Base-by-base conservation (phyloP, 768 basidiomycete genomes). In the Dacryopinax primogenitus region DNA sequence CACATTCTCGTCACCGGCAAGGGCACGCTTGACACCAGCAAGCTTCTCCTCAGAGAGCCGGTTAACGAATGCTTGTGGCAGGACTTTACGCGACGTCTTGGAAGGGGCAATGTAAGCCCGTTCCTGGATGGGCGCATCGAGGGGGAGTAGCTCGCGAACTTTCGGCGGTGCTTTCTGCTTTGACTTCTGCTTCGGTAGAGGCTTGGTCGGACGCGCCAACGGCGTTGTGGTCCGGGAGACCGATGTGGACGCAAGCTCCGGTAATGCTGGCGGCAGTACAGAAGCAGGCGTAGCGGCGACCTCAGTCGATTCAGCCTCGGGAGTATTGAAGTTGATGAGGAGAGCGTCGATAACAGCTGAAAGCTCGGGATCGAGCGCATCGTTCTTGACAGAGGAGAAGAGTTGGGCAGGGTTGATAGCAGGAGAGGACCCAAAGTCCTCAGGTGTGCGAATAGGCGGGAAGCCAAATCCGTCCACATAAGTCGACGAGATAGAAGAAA, bases 61-160 rank as follows among this genome's bases (percentile, higher is more conserved):
- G 26, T 62, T 64, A 33, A 67, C 81, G 69, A 88, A 88, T 35
- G 82, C 84, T 0, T 83, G 86, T 0, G 90, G 89, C 26, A 91
- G 73, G 39, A 85, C 84, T 75, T 91, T 92, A 62, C 85, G 80
- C 16, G 91, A 91, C 0, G 92, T 93, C 0, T 79, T 73, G 0
- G 89, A 91, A 0, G 88, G 85, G 0, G 80, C 80, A 16, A 83
- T 70, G 70, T 92, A 93, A n/a, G 82, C 82, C 68, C 91, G 84
- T 0, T 81, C 47, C 71, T 93, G 91, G 0, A 86, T 90, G 0
- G 91, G 92, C 1, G 91, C 91, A 63, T 87, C 84, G 69, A 85
- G 72, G 23, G 86, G 80, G 26, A 92, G 81, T 23, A 90, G 80
- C 51, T 58, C 51, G 51, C 51, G 51, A 30, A 58, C 51, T 30